Evolutionary conservation across 2,329 filamentous ascomycete species (phyloP), one percentile per base, ranked within the genome.

Genomic region (Aspergillus transmontanensis): DNA sequence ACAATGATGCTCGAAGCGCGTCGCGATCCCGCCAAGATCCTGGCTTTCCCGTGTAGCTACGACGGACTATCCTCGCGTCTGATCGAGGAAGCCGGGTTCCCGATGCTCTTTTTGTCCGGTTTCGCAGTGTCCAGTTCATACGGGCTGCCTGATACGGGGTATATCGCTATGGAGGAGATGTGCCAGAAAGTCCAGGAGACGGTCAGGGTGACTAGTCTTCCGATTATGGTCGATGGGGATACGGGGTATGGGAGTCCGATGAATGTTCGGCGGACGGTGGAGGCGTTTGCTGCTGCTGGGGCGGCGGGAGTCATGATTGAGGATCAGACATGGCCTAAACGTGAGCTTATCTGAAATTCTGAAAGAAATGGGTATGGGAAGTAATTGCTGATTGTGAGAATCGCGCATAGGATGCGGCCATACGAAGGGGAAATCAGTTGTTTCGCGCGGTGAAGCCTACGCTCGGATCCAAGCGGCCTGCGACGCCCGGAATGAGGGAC

Each of bases 301-400:
- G 75, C 75, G 1, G 76, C 76, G 7, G 76, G 77, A 0, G 64
- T 78, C 16, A 79, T 78, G 79, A 81, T 84, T 61, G 81, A 83
- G 62, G 81, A 83, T 59, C 81, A 83, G 64, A 81, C 79, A 0
- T 84, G 81, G 81, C 81, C 81, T 7, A 84, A 84, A 60, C 70
- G 81, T 83, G 60, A 67, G 77, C 28, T 36, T 32, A 41, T 6
- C 19, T 39, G 26, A 4, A 34, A 11, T 36, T 16, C 34, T 36
- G 2, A 5, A 16, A 6, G 14, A 36, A 16, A 16, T 6, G 12
- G 34, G 5, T 36, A 23, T 14, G 23, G 2, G 4, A 46, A 6
- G n/a, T 7, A 12, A 21, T 2, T 46, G 14, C 43, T 46, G 21
- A 46, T 6, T 23, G 11, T 23, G 10, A 7, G 14, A 12, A 11